These are phyloP conservation scores for Camelina sativa DNA, from an alignment of 345 rosid species.

Conservation along the genomic window DNA sequence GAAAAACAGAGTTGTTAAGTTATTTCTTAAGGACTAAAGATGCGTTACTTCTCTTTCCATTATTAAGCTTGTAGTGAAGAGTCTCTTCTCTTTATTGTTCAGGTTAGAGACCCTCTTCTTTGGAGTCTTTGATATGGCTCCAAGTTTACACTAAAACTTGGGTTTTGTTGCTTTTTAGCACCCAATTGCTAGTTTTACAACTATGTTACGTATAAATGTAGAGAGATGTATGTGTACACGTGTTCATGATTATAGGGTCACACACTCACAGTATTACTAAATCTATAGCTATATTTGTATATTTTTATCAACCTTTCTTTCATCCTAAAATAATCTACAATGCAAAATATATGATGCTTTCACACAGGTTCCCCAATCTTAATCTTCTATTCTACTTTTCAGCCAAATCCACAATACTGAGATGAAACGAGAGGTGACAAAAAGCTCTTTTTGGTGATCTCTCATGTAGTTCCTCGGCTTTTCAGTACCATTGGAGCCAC, in stretches of 20 bases:
- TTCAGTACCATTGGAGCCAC: slow-evolving; percentile 72
- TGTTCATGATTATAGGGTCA: background rate
- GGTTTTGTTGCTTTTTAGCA: background rate
- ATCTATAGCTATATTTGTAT: background rate
- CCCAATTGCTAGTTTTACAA: background rate
- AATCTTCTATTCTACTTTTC: slow-evolving; percentile 15
- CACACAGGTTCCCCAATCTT: background rate
- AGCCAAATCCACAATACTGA: background rate
- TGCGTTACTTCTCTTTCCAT: too few relatives aligned
- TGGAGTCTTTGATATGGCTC: background rate
- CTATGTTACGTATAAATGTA: too few relatives aligned
- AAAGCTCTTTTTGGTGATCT: slow-evolving; percentile 5
- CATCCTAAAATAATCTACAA: background rate
- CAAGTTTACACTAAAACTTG: background rate
- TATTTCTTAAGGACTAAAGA: too few relatives aligned
- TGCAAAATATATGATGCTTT: slow-evolving; percentile 8
- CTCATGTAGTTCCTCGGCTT: slow-evolving; percentile 48
- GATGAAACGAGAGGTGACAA: slow-evolving; percentile 16
- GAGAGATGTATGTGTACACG: background rate
- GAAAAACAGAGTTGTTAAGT: background rate
- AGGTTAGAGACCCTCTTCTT: too few relatives aligned
- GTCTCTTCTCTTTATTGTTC: background rate
- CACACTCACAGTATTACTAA: background rate
- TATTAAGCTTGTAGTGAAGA: background rate
- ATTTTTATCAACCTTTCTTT: background rate